Base-by-base conservation (phyloP, 805 yeast genomes). In the Middelhovenomyces tepae region DNA sequence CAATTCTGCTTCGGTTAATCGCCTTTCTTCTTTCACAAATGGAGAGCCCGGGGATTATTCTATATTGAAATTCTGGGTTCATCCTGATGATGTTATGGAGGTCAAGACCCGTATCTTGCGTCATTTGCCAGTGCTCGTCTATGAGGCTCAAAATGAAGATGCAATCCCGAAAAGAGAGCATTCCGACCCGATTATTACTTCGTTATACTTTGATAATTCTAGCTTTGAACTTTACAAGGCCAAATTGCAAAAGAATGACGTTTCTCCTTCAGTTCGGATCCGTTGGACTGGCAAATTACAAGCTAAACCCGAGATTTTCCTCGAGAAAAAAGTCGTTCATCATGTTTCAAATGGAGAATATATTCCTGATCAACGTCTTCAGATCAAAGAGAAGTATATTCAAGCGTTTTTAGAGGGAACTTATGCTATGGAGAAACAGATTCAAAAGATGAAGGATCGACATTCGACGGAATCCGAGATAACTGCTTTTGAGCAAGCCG, bases 41-140 rank as follows among this genome's bases (percentile, higher is more conserved):
- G 53, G 50, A 36, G 57, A 57, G 33, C 46, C 53, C 36, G 50
- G 48, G 65, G 57, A 53, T 17, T 58, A 52, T 43, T 56, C 63
- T 14, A 77, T 84, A 10, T 76, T 78, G 59, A 85, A 83, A 60
- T 89, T 89, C 58, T 89, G 98, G 98, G 71, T 91, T 27, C 97
- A 89, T 56, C 87, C 89, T n/a, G 98, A 91, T 47, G 82, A 85
- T 54, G 56, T 91, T 54, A 87, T 89, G 95, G 97, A 89, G 61
- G 95, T 87, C 36, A 89, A 89, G 63, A 85, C 97, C n/a, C 76
- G 86, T 39, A 83, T 89, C 44, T 71, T 89, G 53, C 79, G 97
- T 56, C 94, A 85, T 50, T 71, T 89, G 45, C 98, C 98, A 1
- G 94, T 87, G 4, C 68, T 89, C 42, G 81, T 89, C 30, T 91